Evolutionary conservation across 2,329 filamentous ascomycete species (phyloP).

Genomic region (Nemania sp.): DNA sequence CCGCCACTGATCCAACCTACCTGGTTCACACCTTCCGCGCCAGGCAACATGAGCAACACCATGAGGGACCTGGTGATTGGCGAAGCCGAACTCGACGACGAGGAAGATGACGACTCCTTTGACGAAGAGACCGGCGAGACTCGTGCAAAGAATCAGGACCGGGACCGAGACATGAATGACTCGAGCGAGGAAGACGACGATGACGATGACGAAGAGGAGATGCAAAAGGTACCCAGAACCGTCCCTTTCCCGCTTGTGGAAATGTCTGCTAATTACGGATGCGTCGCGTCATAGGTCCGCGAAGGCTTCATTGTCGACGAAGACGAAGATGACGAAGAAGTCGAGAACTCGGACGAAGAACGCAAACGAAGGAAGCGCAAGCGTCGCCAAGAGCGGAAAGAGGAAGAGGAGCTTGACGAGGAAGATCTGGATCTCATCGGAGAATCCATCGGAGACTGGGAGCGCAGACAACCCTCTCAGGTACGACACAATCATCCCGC

Average conservation of each 20-base stretch:
- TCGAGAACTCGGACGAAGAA: constrained; percentile 60
- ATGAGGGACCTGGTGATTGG: constrained; percentile 81
- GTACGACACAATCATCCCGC: constrained; percentile 58
- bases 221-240: constrained; percentile 63
- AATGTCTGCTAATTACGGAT: constrained; percentile 26
- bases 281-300: constrained; percentile 68
- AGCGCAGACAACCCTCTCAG: constrained; percentile 69
- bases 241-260: constrained; percentile 1
- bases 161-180: constrained; percentile 66
- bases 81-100: constrained; percentile 83
- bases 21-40: not conserved
- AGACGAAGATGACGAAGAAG: constrained; percentile 74
- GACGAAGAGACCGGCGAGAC: constrained; percentile 74
- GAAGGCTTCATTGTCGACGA: constrained; percentile 97
- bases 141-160: constrained; percentile 49
- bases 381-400: constrained; percentile 72
- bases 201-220: constrained; percentile 87
- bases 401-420: constrained; percentile 89
- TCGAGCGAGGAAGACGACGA: constrained; percentile 93
- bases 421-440: constrained; percentile 96
- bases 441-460: constrained; percentile 73
- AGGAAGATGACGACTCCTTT: constrained; percentile 83
- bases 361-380: constrained; percentile 78
- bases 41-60: constrained; percentile 60
- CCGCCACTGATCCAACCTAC: not conserved